Conservation (phyloP, 495 filamentous ascomycete genomes). For the Hypoxylon rickii region DNA sequence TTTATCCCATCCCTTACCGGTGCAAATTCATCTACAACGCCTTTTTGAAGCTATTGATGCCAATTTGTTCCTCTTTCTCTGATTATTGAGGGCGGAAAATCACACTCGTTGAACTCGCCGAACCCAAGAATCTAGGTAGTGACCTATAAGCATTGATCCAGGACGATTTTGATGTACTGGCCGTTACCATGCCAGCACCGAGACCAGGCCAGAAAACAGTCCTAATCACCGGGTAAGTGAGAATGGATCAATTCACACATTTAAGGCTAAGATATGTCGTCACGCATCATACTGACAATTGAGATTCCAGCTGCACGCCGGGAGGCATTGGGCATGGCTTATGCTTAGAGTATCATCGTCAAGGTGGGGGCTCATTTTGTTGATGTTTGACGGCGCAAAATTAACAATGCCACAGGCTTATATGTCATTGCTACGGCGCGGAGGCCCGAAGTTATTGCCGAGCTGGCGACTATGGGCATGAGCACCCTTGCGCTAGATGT, state of each 20-base stretch:
- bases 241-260: not conserved
- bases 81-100: no score
- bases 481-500: constrained; percentile 55
- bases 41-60: no score
- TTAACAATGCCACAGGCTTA: constrained; percentile 41
- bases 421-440: constrained; percentile 61
- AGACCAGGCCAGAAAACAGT: constrained; percentile 52
- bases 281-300: constrained; percentile 4
- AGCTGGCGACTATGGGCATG: constrained; percentile 53
- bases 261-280: not conserved
- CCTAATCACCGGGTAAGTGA: constrained; percentile 54
- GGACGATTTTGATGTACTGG: no score
- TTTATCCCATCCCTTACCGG: no score
- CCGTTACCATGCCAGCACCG: constrained; percentile 16
- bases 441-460: constrained; percentile 48
- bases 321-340: constrained; percentile 59
- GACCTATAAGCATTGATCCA: no score
- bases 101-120: no score
- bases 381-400: not conserved
- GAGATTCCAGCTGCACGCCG: constrained; percentile 51
- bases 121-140: no score
- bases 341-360: constrained; percentile 53
- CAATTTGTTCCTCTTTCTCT: no score
- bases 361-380: constrained; percentile 35
- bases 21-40: no score